Evolutionary conservation across 2,329 filamentous ascomycete species (phyloP), one percentile per base, ranked within the genome.

Genomic region (Alternaria solani): DNA sequence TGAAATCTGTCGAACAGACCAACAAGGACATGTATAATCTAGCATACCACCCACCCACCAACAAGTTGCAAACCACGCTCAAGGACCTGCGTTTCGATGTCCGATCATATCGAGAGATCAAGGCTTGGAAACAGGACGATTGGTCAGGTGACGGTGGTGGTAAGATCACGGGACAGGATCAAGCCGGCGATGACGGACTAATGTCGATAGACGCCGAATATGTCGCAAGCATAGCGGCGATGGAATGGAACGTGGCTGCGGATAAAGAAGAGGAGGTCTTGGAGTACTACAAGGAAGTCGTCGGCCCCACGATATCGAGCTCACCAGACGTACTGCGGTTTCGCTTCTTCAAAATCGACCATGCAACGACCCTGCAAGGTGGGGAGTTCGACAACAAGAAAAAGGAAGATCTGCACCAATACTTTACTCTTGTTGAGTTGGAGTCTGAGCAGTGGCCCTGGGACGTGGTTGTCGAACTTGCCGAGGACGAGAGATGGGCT

Each of bases 401-500:
- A 3, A 62, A 54, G 34, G 36, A 61, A 7, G 5, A 51, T 2
- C 32, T 67, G 48, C 57, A 65, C 32, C 59, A 46, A 5, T 65
- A 57, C 30, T 62, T 68, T 26, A 64, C 60, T 2, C 32, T 64
- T 4, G 60, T 62, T 8, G 66, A 68, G 48, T 43, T 67, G 23
- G 64, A 57, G 34, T 61, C 60, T 4, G 64, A 67, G 28, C 55
- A 68, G 32, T 67, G 62, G 64, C 66, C 64, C 11, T 68, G 66
- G 66, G 66, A 65, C 26, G 57, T 55, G 32, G 56, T 68, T n/a
- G 36, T 68, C 46, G 60, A 62, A 7, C 56, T 68, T 52, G 62
- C 60, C 1, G 56, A 67, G 11, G 52, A 61, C 16, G 20, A 49
- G 18, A 41, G 56, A 7, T 68, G 66, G 66, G 52, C 52, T 26